phyloP scores from a whole-genome alignment of 208 protist species.

The Acanthamoeba healyi region DNA sequence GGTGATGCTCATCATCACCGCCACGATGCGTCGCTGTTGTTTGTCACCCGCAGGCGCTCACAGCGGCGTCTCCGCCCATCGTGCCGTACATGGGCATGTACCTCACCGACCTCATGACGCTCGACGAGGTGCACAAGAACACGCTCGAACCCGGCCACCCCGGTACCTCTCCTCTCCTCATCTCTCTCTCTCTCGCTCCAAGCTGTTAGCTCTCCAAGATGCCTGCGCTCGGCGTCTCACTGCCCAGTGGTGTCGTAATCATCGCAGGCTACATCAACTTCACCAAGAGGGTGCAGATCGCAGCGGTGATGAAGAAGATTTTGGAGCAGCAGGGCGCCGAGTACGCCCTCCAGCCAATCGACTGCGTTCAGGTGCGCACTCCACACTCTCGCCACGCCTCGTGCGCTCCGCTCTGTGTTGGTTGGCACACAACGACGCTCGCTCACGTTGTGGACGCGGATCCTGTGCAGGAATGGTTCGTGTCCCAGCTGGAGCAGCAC shows the following conservation, averaged over 20 bases:
- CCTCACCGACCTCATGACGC: slow-evolving; percentile 11
- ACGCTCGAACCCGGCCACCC: slow-evolving; percentile 18
- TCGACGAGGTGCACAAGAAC: slow-evolving; percentile 31
- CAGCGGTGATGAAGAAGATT: slow-evolving; percentile 31
- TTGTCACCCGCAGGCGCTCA: background rate
- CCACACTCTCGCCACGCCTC: too few species aligned
- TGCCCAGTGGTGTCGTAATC: too few species aligned
- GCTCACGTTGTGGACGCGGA: too few species aligned
- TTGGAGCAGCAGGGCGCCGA: background rate
- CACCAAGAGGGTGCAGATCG: background rate
- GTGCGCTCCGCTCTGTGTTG: too few species aligned
- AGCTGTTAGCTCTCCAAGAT: too few species aligned
- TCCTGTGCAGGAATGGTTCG: background rate
- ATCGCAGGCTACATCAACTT: slow-evolving; percentile 53
- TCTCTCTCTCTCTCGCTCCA: too few species aligned
- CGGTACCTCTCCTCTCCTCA: too few species aligned
- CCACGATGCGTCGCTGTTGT: background rate
- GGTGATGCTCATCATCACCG: background rate
- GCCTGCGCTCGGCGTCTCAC: too few species aligned
- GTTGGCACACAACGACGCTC: too few species aligned
- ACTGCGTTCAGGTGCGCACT: background rate
- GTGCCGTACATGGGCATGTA: slow-evolving; percentile 54
- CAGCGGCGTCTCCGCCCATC: background rate
- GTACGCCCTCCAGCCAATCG: background rate
- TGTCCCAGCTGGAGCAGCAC: slow-evolving; percentile 1